A percentile compares a stretch with the other conserved stretches of the same genome.
Evolutionary conservation across 1,284 basidiomycete genomes (phyloP).

Genomic region (Cutaneotrichosporon cutaneum): DNA sequence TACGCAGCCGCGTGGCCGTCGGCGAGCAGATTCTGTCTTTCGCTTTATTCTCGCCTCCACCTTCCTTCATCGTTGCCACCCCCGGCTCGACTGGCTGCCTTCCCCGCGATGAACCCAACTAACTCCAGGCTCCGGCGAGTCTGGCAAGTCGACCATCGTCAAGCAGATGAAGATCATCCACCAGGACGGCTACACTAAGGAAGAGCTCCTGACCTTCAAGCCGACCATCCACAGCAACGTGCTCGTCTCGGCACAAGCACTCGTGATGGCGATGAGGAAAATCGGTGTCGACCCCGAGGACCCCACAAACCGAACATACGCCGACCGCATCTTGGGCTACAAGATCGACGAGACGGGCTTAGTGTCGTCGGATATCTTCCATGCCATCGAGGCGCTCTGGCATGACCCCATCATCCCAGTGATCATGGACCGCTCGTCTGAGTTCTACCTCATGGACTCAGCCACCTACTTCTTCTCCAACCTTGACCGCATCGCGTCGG

Average conservation of each 20-base stretch:
- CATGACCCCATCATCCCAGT: constrained; percentile 83
- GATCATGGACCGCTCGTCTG: constrained; percentile 79
- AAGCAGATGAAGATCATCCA: constrained; percentile 99
- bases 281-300: constrained; percentile 79
- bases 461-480: constrained; percentile 90
- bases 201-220: constrained; percentile 77
- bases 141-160: constrained; percentile 92
- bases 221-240: constrained; percentile 66
- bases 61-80: not conserved
- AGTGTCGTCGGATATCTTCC: constrained; percentile 61
- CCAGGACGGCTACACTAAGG: constrained; percentile 81
- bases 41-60: not conserved
- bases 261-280: constrained; percentile 86
- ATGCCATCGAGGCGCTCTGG: constrained; percentile 80
- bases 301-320: constrained; percentile 68
- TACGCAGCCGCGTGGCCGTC: not conserved
- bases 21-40: not conserved
- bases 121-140: constrained; percentile 69
- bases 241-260: constrained; percentile 82
- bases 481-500: constrained; percentile 73
- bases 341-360: constrained; percentile 54
- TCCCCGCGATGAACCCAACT: not conserved
- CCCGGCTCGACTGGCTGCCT: not conserved
- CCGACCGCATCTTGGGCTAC: constrained; percentile 56
- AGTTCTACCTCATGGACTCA: constrained; percentile 97